Conservation (phyloP, 257 asterid species). For the Solanum rostratum region DNA sequence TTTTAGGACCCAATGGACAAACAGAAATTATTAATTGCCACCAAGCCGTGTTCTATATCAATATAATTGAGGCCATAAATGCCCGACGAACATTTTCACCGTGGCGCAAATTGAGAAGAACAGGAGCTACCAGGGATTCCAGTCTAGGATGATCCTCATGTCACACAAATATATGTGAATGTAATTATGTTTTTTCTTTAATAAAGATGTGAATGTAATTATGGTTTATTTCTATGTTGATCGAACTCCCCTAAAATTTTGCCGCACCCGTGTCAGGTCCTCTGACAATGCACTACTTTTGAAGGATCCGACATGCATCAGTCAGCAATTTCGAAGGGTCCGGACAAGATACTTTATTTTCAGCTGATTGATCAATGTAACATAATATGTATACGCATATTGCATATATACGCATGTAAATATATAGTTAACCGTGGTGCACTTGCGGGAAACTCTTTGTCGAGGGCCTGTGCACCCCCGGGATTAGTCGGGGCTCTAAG, state of each 20-base stretch:
- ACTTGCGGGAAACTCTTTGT: too few relatives aligned
- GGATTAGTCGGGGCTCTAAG: too few relatives aligned
- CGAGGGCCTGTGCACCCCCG: too few relatives aligned
- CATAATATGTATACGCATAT: neutral
- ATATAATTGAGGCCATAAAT: conserved; percentile 11
- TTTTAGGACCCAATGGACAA: conserved; percentile 28
- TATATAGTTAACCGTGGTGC: neutral
- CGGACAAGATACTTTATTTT: neutral
- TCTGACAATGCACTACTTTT: neutral
- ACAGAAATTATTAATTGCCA: conserved; percentile 30
- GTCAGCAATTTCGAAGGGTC: neutral
- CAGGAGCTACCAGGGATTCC: neutral
- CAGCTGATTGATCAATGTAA: neutral
- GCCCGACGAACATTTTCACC: neutral
- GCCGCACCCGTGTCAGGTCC: neutral
- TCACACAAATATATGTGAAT: neutral
- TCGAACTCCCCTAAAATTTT: neutral
- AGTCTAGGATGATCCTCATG: neutral
- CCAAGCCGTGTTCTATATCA: conserved; percentile 19
- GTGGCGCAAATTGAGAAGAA: neutral
- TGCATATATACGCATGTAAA: neutral
- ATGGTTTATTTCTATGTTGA: neutral
- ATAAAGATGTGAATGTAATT: neutral
- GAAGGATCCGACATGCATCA: neutral
- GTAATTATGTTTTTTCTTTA: too few relatives aligned